Percentiles rank a stretch among this genome's conserved stretches.
phyloP scores from a whole-genome alignment of 1,284 basidiomycete genomes.

The Ceratobasidium sp. region DNA sequence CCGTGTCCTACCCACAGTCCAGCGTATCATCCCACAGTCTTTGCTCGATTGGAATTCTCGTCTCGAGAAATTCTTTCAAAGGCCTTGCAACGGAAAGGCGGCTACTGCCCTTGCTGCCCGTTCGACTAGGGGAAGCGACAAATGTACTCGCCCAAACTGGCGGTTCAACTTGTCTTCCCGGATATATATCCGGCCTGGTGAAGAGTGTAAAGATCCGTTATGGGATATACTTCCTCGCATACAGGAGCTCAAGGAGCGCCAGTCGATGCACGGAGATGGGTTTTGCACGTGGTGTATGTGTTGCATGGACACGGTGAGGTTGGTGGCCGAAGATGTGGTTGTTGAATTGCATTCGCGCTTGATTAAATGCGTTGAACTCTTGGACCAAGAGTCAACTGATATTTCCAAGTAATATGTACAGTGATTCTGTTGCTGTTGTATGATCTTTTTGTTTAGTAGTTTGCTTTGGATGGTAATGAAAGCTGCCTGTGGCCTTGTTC shows the following conservation, averaged over 20 bases:
- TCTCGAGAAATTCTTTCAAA: not conserved
- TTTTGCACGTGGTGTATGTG: not conserved
- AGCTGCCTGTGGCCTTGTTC: too few relatives aligned
- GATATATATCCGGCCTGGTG: not conserved
- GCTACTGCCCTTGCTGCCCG: too few relatives aligned
- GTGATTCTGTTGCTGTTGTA: too few relatives aligned
- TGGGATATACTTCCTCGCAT: not conserved
- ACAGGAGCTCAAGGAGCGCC: not conserved
- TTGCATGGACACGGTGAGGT: not conserved
- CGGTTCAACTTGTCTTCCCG: not conserved
- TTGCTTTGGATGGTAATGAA: too few relatives aligned
- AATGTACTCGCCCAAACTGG: not conserved
- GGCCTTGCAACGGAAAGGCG: not conserved
- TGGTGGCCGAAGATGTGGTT: too few relatives aligned
- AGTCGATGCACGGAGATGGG: not conserved
- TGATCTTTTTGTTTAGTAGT: too few relatives aligned
- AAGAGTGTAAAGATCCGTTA: not conserved
- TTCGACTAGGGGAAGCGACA: not conserved
- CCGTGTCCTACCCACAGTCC: not conserved
- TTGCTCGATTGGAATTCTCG: not conserved
- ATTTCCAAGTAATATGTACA: too few relatives aligned
- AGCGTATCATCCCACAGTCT: not conserved
- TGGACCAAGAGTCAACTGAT: not conserved
- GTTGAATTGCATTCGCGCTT: not conserved
- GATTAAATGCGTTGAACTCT: not conserved